These are phyloP conservation scores for Tripterygium wilfordii DNA, from an alignment of 177 flowering plant genomes.

Conservation along the genomic window DNA sequence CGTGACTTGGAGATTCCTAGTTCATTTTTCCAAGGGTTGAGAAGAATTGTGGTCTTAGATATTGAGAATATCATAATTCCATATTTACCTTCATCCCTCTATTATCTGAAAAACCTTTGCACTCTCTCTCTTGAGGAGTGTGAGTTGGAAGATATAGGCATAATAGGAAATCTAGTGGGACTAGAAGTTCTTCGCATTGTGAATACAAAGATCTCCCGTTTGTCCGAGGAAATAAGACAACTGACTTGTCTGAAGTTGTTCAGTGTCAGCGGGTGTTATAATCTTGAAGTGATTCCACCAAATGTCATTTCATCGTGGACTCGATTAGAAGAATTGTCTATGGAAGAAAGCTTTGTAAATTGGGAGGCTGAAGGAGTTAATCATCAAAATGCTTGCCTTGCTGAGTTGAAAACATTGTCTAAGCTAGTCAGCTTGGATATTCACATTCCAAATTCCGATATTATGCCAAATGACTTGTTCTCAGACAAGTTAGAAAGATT, in stretches of 20 bases:
- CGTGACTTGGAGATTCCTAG: constrained; percentile 1
- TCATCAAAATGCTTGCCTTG: constrained; percentile 5
- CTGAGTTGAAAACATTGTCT: constrained; percentile 6
- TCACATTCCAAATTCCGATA: neutral
- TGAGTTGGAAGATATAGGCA: neutral
- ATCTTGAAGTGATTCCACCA: constrained; percentile 7
- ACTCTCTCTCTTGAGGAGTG: constrained; percentile 7
- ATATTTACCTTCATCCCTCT: constrained; percentile 3
- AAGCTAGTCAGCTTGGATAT: neutral
- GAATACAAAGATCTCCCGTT: neutral
- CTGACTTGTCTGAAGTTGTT: constrained; percentile 10
- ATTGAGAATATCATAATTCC: neutral
- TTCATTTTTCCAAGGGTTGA: constrained; percentile 3
- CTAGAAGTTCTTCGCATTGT: constrained; percentile 10
- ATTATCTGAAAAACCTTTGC: constrained; percentile 6
- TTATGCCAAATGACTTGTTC: constrained; percentile 1
- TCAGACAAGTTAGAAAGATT: constrained; percentile 5
- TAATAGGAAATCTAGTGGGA: constrained; percentile 4
- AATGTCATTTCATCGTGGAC: constrained; percentile 9
- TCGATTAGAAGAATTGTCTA: constrained; percentile 18
- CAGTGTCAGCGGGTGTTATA: constrained; percentile 1
- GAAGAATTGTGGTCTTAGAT: constrained; percentile 6
- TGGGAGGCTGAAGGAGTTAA: constrained; percentile 18
- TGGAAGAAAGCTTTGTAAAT: constrained; percentile 14
- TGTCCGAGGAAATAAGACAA: constrained; percentile 11